These are phyloP conservation scores for Epichloe hybrida DNA, from an alignment of 2,329 filamentous ascomycete species.

Conservation along the genomic window DNA sequence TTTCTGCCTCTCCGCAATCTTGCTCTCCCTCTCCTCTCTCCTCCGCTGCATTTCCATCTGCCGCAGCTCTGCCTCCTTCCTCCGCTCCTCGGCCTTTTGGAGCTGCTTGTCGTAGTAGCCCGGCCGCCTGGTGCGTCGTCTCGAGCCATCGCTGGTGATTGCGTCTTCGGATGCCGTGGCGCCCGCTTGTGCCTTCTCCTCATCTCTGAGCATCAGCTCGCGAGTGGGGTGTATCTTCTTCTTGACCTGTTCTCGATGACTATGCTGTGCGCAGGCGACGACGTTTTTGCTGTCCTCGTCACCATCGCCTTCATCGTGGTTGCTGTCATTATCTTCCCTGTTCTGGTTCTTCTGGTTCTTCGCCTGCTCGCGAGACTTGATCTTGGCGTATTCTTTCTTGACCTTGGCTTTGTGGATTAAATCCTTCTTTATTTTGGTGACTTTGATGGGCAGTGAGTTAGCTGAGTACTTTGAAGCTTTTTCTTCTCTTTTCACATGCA, in stretches of 20 bases:
- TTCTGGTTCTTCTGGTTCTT: constrained; percentile 9
- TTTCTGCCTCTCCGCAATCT: constrained; percentile 49
- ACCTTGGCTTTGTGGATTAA: constrained; percentile 88
- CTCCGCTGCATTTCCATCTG: constrained; percentile 28
- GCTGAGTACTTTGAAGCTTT: background rate
- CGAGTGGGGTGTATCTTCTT: constrained; percentile 23
- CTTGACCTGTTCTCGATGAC: constrained; percentile 8
- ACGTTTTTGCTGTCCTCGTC: constrained; percentile 7
- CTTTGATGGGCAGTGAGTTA: constrained; percentile 19
- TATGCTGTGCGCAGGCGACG: constrained; percentile 1
- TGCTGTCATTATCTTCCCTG: constrained; percentile 11
- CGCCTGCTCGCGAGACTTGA: constrained; percentile 44
- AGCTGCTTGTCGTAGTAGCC: constrained; percentile 55
- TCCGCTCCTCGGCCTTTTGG: constrained; percentile 29
- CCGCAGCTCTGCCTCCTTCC: constrained; percentile 28
- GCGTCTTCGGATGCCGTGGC: constrained; percentile 5
- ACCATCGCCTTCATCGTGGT: constrained; percentile 4
- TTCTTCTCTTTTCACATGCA: background rate
- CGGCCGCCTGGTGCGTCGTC: constrained; percentile 26
- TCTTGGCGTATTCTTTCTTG: constrained; percentile 82
- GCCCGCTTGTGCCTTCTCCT: constrained; percentile 21
- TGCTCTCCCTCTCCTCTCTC: constrained; percentile 53
- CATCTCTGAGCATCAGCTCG: constrained; percentile 27
- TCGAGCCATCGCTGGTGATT: constrained; percentile 17
- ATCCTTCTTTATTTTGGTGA: constrained; percentile 77